phyloP scores from a whole-genome alignment of 1,284 basidiomycete species.

The Apiotrichum mycotoxinovorans region DNA sequence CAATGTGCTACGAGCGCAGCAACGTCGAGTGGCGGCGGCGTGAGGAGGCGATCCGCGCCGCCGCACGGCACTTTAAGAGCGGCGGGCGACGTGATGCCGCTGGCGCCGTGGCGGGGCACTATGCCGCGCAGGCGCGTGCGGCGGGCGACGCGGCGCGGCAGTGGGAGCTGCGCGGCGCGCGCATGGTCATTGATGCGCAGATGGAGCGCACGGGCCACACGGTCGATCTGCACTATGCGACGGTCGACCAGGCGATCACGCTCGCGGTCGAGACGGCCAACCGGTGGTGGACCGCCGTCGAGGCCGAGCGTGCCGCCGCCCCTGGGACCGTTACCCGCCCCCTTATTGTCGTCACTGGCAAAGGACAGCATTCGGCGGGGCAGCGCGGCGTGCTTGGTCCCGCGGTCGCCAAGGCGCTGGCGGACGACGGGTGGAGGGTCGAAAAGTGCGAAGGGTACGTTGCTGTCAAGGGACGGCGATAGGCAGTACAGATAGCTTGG shows the following conservation, averaged over 20 bases:
- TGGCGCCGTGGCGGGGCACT: constrained; percentile 37
- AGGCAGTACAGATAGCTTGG: constrained; percentile 1
- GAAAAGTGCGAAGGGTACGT: constrained; percentile 23
- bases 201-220: constrained; percentile 1
- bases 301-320: constrained; percentile 55
- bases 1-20: constrained; percentile 35
- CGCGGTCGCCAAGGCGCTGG: constrained; percentile 36
- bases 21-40: constrained; percentile 27
- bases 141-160: constrained; percentile 28
- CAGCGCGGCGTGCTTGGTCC: constrained; percentile 43
- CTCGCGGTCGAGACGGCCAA: constrained; percentile 32
- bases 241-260: constrained; percentile 35
- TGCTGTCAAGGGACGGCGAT: not conserved
- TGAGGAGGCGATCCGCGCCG: constrained; percentile 39
- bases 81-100: constrained; percentile 12
- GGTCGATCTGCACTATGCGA: constrained; percentile 33
- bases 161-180: constrained; percentile 44
- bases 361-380: constrained; percentile 44
- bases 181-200: constrained; percentile 38
- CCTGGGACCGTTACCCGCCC: constrained; percentile 55
- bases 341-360: constrained; percentile 42
- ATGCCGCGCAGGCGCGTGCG: constrained; percentile 40
- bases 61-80: constrained; percentile 30
- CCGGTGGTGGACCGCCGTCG: constrained; percentile 52
- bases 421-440: constrained; percentile 29